Conservation (phyloP, 257 asterid genomes). For the Cruciata laevipes region DNA sequence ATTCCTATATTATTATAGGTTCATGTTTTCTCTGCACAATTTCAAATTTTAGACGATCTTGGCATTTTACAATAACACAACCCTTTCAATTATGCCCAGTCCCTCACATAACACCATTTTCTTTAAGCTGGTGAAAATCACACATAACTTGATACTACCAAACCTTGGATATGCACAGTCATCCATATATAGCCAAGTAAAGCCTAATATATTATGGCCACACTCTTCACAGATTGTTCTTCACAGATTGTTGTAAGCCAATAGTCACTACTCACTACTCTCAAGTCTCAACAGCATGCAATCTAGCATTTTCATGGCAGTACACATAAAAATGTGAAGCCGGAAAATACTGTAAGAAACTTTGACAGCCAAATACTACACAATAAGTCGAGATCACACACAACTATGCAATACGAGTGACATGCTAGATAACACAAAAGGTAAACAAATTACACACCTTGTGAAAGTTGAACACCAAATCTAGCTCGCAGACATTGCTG, state of each 20-base stretch:
- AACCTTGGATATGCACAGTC: neutral
- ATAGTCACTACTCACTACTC: neutral
- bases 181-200: neutral
- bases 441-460: conserved; percentile 43
- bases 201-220: neutral
- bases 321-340: too few relatives aligned
- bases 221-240: too few relatives aligned
- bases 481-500: conserved; percentile 98
- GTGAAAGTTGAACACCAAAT: conserved; percentile 91
- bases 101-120: too few relatives aligned
- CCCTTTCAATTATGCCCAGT: too few relatives aligned
- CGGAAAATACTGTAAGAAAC: neutral
- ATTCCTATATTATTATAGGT: too few relatives aligned
- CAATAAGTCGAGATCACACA: too few relatives aligned
- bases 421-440: neutral
- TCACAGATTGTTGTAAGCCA: neutral
- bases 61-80: too few relatives aligned
- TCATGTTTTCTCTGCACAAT: too few relatives aligned
- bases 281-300: neutral
- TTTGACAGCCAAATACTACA: neutral
- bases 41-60: too few relatives aligned
- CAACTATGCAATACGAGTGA: neutral
- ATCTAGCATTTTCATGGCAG: neutral
- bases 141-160: too few relatives aligned
- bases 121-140: too few relatives aligned